Conservation (phyloP, 805 yeast genomes). For the Starmerella ratchasimensis region DNA sequence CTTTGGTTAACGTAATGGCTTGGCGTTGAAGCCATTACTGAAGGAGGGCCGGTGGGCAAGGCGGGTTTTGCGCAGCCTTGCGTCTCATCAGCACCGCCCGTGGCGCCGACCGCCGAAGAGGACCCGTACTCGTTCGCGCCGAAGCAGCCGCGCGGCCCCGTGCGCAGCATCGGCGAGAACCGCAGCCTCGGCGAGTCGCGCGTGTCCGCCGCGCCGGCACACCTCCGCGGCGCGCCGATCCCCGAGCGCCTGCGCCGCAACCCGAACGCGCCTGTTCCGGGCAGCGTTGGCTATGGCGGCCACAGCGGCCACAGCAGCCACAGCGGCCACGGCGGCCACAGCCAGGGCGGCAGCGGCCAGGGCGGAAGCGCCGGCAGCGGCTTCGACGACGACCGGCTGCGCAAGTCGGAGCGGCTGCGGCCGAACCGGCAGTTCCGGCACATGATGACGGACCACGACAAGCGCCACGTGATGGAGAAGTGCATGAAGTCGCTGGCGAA, state of each 20-base stretch:
- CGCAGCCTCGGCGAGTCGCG: not conserved
- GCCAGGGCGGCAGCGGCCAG: slow-evolving; percentile 7
- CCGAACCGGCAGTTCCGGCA: slow-evolving; percentile 47
- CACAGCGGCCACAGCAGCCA: not conserved
- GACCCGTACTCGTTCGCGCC: slow-evolving; percentile 9
- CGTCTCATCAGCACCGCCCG: not conserved
- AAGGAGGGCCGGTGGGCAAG: too few species aligned
- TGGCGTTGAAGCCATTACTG: too few species aligned
- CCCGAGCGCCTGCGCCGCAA: not conserved
- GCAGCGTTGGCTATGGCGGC: not conserved
- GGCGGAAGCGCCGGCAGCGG: slow-evolving; percentile 8
- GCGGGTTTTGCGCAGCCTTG: not conserved
- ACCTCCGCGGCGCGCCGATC: not conserved
- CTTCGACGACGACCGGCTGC: too few species aligned
- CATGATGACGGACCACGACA: slow-evolving; percentile 93
- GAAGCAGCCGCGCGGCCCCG: slow-evolving; percentile 1
- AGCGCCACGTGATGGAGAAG: slow-evolving; percentile 85
- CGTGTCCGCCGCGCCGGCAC: not conserved
- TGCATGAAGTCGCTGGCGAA: slow-evolving; percentile 92
- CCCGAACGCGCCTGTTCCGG: not conserved
- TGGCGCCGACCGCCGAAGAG: not conserved
- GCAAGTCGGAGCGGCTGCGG: slow-evolving; percentile 14
- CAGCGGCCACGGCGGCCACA: slow-evolving; percentile 3
- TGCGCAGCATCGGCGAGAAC: slow-evolving; percentile 6
- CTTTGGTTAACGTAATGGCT: too few species aligned